Base-by-base conservation (phyloP, 2,329 filamentous ascomycete species). In the Ilyonectria destructans region DNA sequence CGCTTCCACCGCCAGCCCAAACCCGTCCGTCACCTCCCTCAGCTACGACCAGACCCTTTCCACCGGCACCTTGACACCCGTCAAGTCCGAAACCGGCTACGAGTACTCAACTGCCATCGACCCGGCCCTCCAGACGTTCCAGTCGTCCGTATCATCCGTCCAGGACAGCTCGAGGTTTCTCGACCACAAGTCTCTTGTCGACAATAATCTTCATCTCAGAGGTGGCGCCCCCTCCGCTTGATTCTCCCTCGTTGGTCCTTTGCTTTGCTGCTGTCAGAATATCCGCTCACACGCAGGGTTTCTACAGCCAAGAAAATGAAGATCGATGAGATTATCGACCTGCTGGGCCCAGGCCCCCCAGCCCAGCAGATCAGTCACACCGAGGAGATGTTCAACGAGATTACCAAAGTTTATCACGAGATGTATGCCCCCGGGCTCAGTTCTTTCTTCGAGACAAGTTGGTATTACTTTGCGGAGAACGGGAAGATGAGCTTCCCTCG, bases 371-470 rank as follows among this genome's bases (percentile, higher is more conserved):
- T 88, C 31, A 85, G 88, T 65, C 85, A 83, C 75, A 80, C 84
- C 78, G 80, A 87, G 65, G 85, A 85, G 37, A 82, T 80, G 23
- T 76, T 93, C 57, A 89, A 91, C 74, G 91, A 94, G 77, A 90
- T 94, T 66, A 90, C 90, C 70, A 88, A 88, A 69, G 80, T 96
- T 17, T 97, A 93, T 80, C 88, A 89, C 74, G 91, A 92, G 71
- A 91, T 94, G 71, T 97, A 96, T 79, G 92, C 91, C 4, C 88
- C 88, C 1, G 92, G 90, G 8, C 88, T 96, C 54, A 91, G 93
- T 80, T 88, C 88, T 57, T 91, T 96, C 69, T 88, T 97, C 69
- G 95, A 98, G 80, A 93, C 94, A 7, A 87, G 86, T 31, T 98
- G 95, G 95, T 98, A 94, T 82, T 89, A 85, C 67, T 84, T 86